A percentile compares a stretch with the other conserved stretches of the same genome.
Conservation (phyloP, 352 stramenopile genomes). For the Globisporangium uncinulatum region DNA sequence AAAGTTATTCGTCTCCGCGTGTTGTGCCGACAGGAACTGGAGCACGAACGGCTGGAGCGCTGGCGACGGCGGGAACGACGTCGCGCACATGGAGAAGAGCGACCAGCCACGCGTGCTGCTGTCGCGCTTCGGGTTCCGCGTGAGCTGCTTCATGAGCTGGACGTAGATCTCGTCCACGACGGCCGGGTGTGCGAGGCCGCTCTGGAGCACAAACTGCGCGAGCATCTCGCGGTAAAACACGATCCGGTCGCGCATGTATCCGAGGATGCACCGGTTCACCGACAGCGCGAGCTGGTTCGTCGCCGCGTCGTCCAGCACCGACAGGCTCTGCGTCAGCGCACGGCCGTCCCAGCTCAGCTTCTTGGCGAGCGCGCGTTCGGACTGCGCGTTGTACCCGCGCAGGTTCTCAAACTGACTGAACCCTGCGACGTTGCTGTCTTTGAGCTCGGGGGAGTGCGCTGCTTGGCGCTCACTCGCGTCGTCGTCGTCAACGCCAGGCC, state of each 20-base stretch:
- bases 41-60: slow-evolving; percentile 89
- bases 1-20: slow-evolving; percentile 62
- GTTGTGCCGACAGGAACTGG: slow-evolving; percentile 87
- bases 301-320: slow-evolving; percentile 39
- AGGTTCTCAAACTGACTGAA: slow-evolving; percentile 72
- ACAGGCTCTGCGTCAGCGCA: slow-evolving; percentile 55
- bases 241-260: slow-evolving; percentile 94
- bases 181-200: slow-evolving; percentile 79
- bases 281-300: slow-evolving; percentile 57
- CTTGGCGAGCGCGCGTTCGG: slow-evolving; percentile 32
- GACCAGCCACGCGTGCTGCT: slow-evolving; percentile 90
- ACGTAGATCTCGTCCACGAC: slow-evolving; percentile 94
- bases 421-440: slow-evolving; percentile 28
- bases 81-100: slow-evolving; percentile 90
- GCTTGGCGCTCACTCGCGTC: slow-evolving; percentile 15
- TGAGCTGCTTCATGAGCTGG: slow-evolving; percentile 93
- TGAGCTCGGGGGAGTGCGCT: slow-evolving; percentile 17
- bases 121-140: slow-evolving; percentile 88
- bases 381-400: slow-evolving; percentile 46
- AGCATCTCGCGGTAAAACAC: slow-evolving; percentile 93
- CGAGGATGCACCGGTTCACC: slow-evolving; percentile 91
- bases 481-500: slow-evolving; percentile 17
- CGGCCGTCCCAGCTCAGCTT: slow-evolving; percentile 65
- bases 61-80: slow-evolving; percentile 86
- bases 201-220: slow-evolving; percentile 91